phyloP scores from a whole-genome alignment of 345 rosid species.

The Cochlearia excelsa region DNA sequence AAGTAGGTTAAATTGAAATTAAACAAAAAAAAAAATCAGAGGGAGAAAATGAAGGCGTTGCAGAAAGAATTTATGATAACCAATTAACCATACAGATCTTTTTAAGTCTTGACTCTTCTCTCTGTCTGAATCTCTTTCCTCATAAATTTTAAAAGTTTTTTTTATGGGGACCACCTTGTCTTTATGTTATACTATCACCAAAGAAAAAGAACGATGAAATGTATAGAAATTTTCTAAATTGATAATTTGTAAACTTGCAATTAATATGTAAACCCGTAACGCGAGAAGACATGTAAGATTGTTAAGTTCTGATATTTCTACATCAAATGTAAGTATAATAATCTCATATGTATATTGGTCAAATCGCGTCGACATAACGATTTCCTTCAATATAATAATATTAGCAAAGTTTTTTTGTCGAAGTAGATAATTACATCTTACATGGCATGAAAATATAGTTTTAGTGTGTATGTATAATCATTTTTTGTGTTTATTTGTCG shows the following conservation, averaged over 20 bases:
- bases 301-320: slow-evolving; percentile 5
- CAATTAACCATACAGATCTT: slow-evolving; percentile 17
- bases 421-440: too few relatives aligned
- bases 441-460: too few relatives aligned
- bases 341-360: background rate
- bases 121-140: background rate
- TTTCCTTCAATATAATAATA: background rate
- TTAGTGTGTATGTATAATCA: too few relatives aligned
- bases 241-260: background rate
- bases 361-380: slow-evolving; percentile 14
- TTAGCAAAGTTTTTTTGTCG: too few relatives aligned
- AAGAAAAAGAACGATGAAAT: background rate
- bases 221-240: background rate
- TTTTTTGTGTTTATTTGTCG: background rate
- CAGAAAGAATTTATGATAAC: slow-evolving; percentile 30
- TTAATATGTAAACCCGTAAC: slow-evolving; percentile 15
- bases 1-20: too few relatives aligned
- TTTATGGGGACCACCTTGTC: slow-evolving; percentile 25
- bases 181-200: slow-evolving; percentile 3
- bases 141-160: slow-evolving; percentile 31
- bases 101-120: slow-evolving; percentile 13
- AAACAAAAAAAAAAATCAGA: too few relatives aligned
- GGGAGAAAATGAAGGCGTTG: slow-evolving; percentile 29
- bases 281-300: background rate
- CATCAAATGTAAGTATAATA: background rate